A percentile compares a stretch with the other conserved stretches of the same genome.
Evolutionary conservation across 129 eudicot genomes (phyloP).

Genomic region (Helianthus annuus): DNA sequence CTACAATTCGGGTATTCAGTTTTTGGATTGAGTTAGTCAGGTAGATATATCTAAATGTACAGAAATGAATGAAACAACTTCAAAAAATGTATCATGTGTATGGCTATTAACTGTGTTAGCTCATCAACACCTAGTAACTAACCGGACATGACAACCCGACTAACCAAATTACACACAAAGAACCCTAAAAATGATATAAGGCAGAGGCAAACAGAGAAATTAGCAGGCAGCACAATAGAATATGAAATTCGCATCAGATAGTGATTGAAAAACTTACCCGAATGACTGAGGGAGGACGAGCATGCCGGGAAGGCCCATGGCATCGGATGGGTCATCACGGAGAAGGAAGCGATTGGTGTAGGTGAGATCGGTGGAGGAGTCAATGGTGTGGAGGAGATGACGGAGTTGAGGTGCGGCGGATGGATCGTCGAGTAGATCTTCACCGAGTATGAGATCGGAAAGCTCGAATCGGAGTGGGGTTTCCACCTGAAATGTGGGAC

Average conservation of each 20-base stretch:
- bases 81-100: no score
- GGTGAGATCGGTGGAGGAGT: conserved; percentile 56
- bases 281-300: conserved; percentile 96
- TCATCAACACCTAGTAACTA: no score
- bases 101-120: no score
- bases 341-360: conserved; percentile 73
- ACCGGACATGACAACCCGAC: no score
- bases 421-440: conserved; percentile 75
- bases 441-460: conserved; percentile 78
- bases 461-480: conserved; percentile 79
- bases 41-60: no score
- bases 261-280: conserved; percentile 35
- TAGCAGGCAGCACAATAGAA: no score
- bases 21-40: no score
- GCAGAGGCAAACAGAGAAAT: no score
- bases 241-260: background rate
- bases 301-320: conserved; percentile 86
- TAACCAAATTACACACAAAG: no score
- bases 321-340: conserved; percentile 51
- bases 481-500: conserved; percentile 85
- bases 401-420: conserved; percentile 56
- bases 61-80: no score
- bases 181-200: no score
- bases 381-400: conserved; percentile 44
- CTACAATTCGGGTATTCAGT: no score